These are phyloP conservation scores for Fusarium zealandicum DNA, from an alignment of 2,329 filamentous ascomycete species.

Conservation along the genomic window DNA sequence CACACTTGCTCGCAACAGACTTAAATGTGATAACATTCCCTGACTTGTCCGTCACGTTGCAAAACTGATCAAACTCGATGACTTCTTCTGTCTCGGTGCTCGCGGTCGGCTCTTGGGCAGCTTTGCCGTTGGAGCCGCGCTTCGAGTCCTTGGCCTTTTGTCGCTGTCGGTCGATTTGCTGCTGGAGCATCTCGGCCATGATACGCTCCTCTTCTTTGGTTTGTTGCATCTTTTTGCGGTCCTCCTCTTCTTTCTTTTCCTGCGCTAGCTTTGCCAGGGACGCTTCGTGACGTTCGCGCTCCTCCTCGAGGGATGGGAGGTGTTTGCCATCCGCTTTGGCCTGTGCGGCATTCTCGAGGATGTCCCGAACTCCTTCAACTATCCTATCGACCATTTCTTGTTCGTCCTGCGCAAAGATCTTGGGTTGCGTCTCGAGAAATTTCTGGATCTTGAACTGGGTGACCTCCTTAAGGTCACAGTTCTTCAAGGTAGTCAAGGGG, in stretches of 20 bases:
- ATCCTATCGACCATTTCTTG: slow-evolving; percentile 71
- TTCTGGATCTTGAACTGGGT: slow-evolving; percentile 75
- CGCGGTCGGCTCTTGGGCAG: slow-evolving; percentile 38
- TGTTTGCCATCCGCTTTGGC: slow-evolving; percentile 77
- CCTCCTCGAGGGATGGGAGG: slow-evolving; percentile 86
- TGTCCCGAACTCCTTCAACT: slow-evolving; percentile 72
- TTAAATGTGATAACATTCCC: slow-evolving; percentile 73
- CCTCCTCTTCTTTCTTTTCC: slow-evolving; percentile 61
- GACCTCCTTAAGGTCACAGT: slow-evolving; percentile 71
- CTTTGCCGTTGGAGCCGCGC: slow-evolving; percentile 55
- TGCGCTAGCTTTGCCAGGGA: slow-evolving; percentile 67
- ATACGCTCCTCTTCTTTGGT: slow-evolving; percentile 73
- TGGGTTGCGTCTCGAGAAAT: slow-evolving; percentile 66
- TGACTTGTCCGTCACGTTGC: slow-evolving; percentile 67
- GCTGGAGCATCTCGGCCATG: slow-evolving; percentile 73
- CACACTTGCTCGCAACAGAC: slow-evolving; percentile 72
- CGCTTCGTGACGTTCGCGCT: slow-evolving; percentile 83
- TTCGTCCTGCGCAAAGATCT: slow-evolving; percentile 58
- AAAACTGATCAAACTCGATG: slow-evolving; percentile 72
- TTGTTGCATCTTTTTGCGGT: slow-evolving; percentile 62
- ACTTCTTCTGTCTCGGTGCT: slow-evolving; percentile 43
- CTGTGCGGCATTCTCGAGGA: slow-evolving; percentile 85
- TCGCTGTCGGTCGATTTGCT: slow-evolving; percentile 73
- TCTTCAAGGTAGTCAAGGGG: slow-evolving; percentile 74
- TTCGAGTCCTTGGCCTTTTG: slow-evolving; percentile 70